Percentiles rank a stretch among this genome's conserved stretches.
Evolutionary conservation across 208 protist genomes (phyloP).

Genomic region (Leishmania lainsoni): DNA sequence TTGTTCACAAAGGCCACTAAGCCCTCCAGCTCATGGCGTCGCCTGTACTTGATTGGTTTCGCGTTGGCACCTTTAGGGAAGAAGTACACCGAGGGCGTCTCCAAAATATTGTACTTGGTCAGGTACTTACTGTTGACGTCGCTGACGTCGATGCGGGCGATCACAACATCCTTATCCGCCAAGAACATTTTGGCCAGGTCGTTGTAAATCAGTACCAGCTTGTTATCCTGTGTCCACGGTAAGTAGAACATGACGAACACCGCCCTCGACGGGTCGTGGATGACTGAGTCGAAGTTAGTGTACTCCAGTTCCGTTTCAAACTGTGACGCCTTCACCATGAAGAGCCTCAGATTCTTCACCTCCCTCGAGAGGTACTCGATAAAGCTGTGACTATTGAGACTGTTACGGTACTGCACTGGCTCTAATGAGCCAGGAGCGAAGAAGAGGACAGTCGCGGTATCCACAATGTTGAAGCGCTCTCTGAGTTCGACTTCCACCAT

Average conservation of each 20-base stretch:
- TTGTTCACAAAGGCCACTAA: slow-evolving; percentile 74
- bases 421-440: slow-evolving; percentile 52
- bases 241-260: slow-evolving; percentile 81
- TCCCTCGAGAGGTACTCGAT: slow-evolving; percentile 43
- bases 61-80: slow-evolving; percentile 53
- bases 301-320: slow-evolving; percentile 42
- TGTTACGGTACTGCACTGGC: slow-evolving; percentile 41
- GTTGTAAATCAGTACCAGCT: slow-evolving; percentile 73
- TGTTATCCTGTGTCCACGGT: slow-evolving; percentile 90
- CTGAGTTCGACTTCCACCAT: slow-evolving; percentile 46
- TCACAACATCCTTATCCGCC: slow-evolving; percentile 70
- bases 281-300: slow-evolving; percentile 40
- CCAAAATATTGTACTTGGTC: slow-evolving; percentile 38
- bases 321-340: slow-evolving; percentile 28
- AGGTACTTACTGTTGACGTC: slow-evolving; percentile 35
- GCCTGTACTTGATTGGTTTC: slow-evolving; percentile 49
- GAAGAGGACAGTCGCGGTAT: slow-evolving; percentile 79
- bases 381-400: slow-evolving; percentile 40
- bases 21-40: slow-evolving; percentile 44
- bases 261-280: slow-evolving; percentile 51
- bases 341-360: slow-evolving; percentile 28
- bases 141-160: slow-evolving; percentile 67
- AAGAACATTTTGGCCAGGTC: slow-evolving; percentile 49
- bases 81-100: slow-evolving; percentile 67
- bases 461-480: slow-evolving; percentile 38